Evolutionary conservation across 139 green algal species (phyloP).

Genomic region (Ettlia oleoabundans): DNA sequence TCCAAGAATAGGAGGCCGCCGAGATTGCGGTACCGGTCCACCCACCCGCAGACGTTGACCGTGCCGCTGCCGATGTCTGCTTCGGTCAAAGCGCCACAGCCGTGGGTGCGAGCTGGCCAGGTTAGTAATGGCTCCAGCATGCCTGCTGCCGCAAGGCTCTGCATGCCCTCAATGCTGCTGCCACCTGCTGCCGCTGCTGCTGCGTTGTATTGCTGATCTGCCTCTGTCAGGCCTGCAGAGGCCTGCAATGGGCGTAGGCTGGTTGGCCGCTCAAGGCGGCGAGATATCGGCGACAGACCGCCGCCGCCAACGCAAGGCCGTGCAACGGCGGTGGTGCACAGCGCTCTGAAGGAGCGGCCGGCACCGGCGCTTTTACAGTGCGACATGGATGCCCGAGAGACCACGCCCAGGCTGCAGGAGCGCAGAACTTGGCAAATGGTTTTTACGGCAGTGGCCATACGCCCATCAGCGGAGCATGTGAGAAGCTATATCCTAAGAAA

Average conservation of each 20-base stretch:
- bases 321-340: neutral
- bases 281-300: neutral
- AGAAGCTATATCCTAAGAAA: too few relatives aligned
- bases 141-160: neutral
- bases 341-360: neutral
- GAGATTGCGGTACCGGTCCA: constrained; percentile 91
- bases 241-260: constrained; percentile 23
- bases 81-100: constrained; percentile 61
- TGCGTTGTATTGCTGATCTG: neutral
- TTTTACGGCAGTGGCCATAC: neutral
- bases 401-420: neutral
- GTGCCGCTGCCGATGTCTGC: constrained; percentile 49
- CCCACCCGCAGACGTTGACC: constrained; percentile 94
- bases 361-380: neutral
- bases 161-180: constrained; percentile 23
- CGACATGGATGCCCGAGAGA: neutral
- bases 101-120: constrained; percentile 43
- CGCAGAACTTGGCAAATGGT: neutral
- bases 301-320: neutral
- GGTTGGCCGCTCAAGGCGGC: constrained; percentile 2
- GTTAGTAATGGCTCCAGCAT: constrained; percentile 27
- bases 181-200: neutral
- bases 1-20: constrained; percentile 95
- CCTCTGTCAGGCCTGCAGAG: neutral
- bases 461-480: neutral